These are phyloP conservation scores for Edaphochlamys debaryana DNA, from an alignment of 139 green algal genomes.

Conservation along the genomic window DNA sequence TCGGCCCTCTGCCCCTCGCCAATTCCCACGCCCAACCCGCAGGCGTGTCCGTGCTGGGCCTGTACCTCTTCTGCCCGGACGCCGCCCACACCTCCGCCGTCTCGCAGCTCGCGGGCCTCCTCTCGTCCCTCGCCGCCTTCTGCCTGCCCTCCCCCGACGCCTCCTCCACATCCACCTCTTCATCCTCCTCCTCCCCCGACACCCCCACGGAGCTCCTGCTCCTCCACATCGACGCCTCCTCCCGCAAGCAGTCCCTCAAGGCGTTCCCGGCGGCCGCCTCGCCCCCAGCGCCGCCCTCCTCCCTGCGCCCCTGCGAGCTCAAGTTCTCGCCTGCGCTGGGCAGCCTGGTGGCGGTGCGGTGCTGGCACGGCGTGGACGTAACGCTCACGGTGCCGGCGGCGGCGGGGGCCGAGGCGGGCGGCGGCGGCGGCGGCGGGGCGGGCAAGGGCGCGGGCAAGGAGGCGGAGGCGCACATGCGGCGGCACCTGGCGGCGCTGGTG, in stretches of 20 bases:
- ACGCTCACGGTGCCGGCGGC: conserved; percentile 19
- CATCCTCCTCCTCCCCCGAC: neutral
- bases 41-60: conserved; percentile 57
- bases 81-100: conserved; percentile 25
- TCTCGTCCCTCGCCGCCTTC: conserved; percentile 25
- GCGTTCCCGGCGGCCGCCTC: conserved; percentile 1
- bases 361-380: conserved; percentile 45
- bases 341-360: conserved; percentile 29
- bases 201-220: conserved; percentile 43
- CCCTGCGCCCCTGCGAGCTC: conserved; percentile 45
- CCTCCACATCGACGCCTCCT: conserved; percentile 56
- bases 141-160: neutral
- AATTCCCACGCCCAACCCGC: too few relatives aligned
- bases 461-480: neutral
- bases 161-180: neutral
- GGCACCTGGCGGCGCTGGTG: conserved; percentile 7
- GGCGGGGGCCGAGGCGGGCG: neutral
- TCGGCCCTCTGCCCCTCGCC: too few relatives aligned
- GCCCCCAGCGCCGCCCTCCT: too few relatives aligned
- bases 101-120: conserved; percentile 36
- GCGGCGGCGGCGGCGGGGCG: neutral
- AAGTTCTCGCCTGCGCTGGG: conserved; percentile 35
- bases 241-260: conserved; percentile 45
- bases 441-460: neutral
- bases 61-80: conserved; percentile 60